A percentile compares a stretch with the other conserved stretches of the same genome.
phyloP scores from a whole-genome alignment of 208 protist species.

The Endotrypanum monterogeii region DNA sequence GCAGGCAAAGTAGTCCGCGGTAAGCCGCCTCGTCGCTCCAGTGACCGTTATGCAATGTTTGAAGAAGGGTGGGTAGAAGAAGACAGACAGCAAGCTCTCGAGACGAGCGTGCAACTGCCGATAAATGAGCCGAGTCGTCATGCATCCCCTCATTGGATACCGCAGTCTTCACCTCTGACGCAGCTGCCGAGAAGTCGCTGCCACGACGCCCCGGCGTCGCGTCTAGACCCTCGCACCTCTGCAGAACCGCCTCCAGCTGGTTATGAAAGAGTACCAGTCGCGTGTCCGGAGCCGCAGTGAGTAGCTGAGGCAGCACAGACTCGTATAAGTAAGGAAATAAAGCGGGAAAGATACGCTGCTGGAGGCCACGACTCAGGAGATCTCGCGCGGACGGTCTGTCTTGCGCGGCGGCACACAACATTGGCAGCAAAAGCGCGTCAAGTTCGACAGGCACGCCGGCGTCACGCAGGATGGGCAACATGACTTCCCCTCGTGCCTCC shows the following conservation, averaged over 20 bases:
- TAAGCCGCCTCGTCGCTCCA: conserved; percentile 46
- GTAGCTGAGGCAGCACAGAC: conserved; percentile 47
- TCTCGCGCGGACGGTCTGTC: conserved; percentile 53
- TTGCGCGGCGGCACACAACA: conserved; percentile 32
- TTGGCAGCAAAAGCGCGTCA: conserved; percentile 27
- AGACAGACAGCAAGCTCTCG: conserved; percentile 24
- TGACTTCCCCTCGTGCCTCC: conserved; percentile 13
- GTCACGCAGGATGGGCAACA: conserved; percentile 24
- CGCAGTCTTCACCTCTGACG: not conserved
- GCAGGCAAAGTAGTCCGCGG: conserved; percentile 44
- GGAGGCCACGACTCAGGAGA: conserved; percentile 30
- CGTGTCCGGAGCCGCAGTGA: conserved; percentile 50
- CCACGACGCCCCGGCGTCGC: not conserved
- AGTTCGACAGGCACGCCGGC: conserved; percentile 13
- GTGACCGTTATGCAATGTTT: conserved; percentile 40
- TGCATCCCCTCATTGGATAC: not conserved
- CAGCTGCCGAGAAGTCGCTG: not conserved
- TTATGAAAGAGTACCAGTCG: conserved; percentile 51
- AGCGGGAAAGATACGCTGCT: conserved; percentile 46
- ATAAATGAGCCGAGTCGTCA: not conserved
- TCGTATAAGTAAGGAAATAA: conserved; percentile 45
- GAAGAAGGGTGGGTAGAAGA: conserved; percentile 56
- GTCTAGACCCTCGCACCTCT: conserved; percentile 8
- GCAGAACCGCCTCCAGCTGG: conserved; percentile 17
- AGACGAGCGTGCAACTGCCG: not conserved